These are phyloP conservation scores for Elsinoe fawcettii DNA, from an alignment of 2,329 filamentous ascomycete genomes.

Conservation along the genomic window DNA sequence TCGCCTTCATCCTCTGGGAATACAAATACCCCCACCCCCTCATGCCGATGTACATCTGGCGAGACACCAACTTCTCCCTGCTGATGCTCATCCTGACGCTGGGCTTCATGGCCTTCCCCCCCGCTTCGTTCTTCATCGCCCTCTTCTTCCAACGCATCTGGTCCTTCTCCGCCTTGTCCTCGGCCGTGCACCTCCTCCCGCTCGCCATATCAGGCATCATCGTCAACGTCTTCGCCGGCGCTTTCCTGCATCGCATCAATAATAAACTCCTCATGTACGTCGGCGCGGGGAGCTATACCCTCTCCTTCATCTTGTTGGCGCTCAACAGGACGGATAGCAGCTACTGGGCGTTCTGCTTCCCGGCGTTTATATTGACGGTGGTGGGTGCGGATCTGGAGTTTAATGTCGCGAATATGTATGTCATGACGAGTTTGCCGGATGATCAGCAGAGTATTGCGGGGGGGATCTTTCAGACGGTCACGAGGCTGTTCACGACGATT, in stretches of 20 bases:
- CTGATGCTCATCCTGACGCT: conserved; percentile 51
- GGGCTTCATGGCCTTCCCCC: conserved; percentile 56
- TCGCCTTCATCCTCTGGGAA: conserved; percentile 57
- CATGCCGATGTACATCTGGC: conserved; percentile 50
- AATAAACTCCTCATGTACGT: conserved; percentile 56
- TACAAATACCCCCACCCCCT: conserved; percentile 40
- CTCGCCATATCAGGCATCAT: conserved; percentile 56
- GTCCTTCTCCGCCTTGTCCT: conserved; percentile 46
- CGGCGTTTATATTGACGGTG: conserved; percentile 52
- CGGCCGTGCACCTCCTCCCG: conserved; percentile 57
- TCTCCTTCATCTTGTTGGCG: conserved; percentile 47
- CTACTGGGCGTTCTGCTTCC: conserved; percentile 62
- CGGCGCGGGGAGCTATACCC: conserved; percentile 39
- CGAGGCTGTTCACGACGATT: conserved; percentile 52
- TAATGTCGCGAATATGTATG: conserved; percentile 66
- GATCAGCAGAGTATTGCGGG: conserved; percentile 60
- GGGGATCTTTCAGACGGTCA: conserved; percentile 60
- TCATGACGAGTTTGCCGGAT: conserved; percentile 55
- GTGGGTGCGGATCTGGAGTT: conserved; percentile 63
- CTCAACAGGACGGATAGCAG: conserved; percentile 48
- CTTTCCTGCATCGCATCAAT: conserved; percentile 55
- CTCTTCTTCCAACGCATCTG: conserved; percentile 56
- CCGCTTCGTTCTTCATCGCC: conserved; percentile 55
- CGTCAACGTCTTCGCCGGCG: conserved; percentile 56
- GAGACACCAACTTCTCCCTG: conserved; percentile 57